Evolutionary conservation across 2,329 filamentous ascomycete genomes (phyloP).

Genomic region (Beauveria asiatica): DNA sequence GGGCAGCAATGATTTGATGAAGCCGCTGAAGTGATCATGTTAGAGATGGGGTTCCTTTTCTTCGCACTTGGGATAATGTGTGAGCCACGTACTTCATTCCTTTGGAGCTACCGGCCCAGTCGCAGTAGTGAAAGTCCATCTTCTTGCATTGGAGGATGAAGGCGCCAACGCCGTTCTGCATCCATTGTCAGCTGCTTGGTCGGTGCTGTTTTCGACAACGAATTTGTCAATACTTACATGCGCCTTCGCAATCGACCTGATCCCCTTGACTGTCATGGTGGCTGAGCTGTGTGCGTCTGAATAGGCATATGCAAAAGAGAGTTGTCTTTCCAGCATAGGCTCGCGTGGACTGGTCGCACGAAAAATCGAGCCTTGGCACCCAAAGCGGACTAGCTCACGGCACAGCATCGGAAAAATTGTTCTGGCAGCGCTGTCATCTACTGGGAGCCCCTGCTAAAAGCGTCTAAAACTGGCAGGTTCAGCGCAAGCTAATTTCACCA

Average conservation of each 20-base stretch:
- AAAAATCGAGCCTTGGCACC: constrained; percentile 15
- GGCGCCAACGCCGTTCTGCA: constrained; percentile 87
- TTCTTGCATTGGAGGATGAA: constrained; percentile 97
- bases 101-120: constrained; percentile 84
- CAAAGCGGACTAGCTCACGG: constrained; percentile 8
- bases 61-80: no score
- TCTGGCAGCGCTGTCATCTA: neutral
- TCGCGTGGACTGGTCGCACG: constrained; percentile 8
- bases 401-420: constrained; percentile 11
- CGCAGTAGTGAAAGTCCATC: constrained; percentile 94
- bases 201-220: neutral
- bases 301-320: constrained; percentile 17
- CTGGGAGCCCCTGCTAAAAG: neutral
- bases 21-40: constrained; percentile 47
- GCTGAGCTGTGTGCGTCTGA: constrained; percentile 18
- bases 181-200: constrained; percentile 11
- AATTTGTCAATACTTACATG: constrained; percentile 34
- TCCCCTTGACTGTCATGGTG: constrained; percentile 48
- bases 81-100: constrained; percentile 73
- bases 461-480: neutral
- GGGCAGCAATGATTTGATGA: constrained; percentile 69
- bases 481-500: constrained; percentile 1
- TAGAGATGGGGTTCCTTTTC: constrained; percentile 14
- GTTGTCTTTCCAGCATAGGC: neutral
- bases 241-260: constrained; percentile 43